Evolutionary conservation across 2,329 filamentous ascomycete species (phyloP).

Genomic region (Hymenoscyphus repandus): DNA sequence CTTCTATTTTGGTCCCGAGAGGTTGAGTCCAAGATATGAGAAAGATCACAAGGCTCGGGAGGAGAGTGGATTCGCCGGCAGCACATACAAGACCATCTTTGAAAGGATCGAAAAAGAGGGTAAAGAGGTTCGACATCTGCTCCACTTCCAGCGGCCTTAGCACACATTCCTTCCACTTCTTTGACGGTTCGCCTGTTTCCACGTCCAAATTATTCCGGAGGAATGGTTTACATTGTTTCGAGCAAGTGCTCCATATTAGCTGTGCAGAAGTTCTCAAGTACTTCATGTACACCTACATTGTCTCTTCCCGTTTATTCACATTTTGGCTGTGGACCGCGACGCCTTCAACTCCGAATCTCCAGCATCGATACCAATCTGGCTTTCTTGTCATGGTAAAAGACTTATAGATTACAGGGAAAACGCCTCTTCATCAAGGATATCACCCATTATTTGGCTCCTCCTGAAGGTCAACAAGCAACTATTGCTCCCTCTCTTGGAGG

Average conservation of each 20-base stretch:
- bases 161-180: background rate
- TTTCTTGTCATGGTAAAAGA: conserved; percentile 20
- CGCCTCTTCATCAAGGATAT: conserved; percentile 98
- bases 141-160: conserved; percentile 9
- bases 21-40: conserved; percentile 73
- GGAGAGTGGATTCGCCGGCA: conserved; percentile 61
- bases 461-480: conserved; percentile 58
- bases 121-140: conserved; percentile 46
- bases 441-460: conserved; percentile 82
- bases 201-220: background rate
- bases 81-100: conserved; percentile 73
- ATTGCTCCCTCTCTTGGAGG: conserved; percentile 70
- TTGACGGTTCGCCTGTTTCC: background rate
- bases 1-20: conserved; percentile 92
- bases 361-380: background rate
- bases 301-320: no score
- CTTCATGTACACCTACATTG: no score
- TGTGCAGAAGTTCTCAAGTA: no score
- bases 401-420: conserved; percentile 63
- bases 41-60: conserved; percentile 53
- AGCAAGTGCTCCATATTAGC: conserved; percentile 13
- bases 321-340: background rate
- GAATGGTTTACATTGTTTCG: background rate
- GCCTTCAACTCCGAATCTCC: background rate
- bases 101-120: conserved; percentile 67